These are phyloP conservation scores for Nicotiana rustica DNA, from an alignment of 305 asterid genomes.

Conservation along the genomic window DNA sequence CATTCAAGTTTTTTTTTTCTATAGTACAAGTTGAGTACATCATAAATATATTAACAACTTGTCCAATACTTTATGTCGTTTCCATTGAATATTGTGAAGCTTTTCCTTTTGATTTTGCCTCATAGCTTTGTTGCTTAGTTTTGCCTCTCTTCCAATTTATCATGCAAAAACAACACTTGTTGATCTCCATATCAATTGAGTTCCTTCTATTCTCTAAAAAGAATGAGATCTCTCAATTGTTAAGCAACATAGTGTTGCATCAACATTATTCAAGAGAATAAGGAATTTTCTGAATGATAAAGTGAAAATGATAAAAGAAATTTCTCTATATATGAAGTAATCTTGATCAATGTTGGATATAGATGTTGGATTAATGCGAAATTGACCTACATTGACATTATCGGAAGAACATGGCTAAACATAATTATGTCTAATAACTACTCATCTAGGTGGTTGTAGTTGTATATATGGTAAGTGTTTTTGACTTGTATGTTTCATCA, in stretches of 20 bases:
- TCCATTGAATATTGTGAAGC: conserved; percentile 36
- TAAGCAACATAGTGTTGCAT: conserved; percentile 2
- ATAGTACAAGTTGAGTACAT: conserved; percentile 62
- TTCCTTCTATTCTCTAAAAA: not conserved
- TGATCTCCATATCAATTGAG: conserved; percentile 14
- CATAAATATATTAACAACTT: conserved; percentile 55
- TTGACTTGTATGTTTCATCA: too few relatives aligned
- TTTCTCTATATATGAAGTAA: too few relatives aligned
- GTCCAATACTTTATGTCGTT: conserved; percentile 66
- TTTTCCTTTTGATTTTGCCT: not conserved
- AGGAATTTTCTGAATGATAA: too few relatives aligned
- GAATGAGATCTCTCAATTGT: not conserved
- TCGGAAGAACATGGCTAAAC: too few relatives aligned
- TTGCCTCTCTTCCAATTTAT: conserved; percentile 13
- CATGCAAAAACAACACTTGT: not conserved
- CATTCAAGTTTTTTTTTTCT: conserved; percentile 37
- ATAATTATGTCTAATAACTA: not conserved
- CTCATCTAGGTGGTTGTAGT: not conserved
- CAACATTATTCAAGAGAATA: not conserved
- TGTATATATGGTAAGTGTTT: too few relatives aligned
- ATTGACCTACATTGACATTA: too few relatives aligned
- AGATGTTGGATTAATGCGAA: too few relatives aligned
- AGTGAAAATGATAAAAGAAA: too few relatives aligned
- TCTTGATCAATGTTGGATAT: too few relatives aligned
- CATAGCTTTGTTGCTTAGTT: not conserved